Percentiles rank a stretch among this genome's conserved stretches.
phyloP scores from a whole-genome alignment of 2,329 filamentous ascomycete genomes.

The Sporothrix sp. region DNA sequence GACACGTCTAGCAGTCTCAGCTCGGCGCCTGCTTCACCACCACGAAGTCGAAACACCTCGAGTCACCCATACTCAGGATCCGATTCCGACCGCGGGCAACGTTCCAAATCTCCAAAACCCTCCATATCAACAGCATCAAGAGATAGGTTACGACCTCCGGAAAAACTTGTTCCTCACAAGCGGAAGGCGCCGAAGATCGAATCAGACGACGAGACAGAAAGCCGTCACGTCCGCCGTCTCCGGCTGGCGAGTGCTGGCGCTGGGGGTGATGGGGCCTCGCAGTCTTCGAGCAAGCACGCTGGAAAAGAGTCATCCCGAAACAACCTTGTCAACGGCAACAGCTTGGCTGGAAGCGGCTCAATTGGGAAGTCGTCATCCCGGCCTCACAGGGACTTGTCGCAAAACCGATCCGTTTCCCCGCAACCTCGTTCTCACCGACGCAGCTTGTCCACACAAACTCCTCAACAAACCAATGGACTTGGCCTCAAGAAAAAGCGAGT shows the following conservation, averaged over 20 bases:
- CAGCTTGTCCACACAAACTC: constrained; percentile 54
- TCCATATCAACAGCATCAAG: constrained; percentile 29
- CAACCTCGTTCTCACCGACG: constrained; percentile 49
- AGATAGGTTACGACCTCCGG: constrained; percentile 35
- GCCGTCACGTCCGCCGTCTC: constrained; percentile 44
- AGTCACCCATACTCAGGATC: constrained; percentile 38
- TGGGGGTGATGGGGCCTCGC: constrained; percentile 23
- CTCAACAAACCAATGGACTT: constrained; percentile 45
- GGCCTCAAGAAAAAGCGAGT: constrained; percentile 51
- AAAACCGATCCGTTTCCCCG: constrained; percentile 50
- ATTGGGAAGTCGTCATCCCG: constrained; percentile 25
- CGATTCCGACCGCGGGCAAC: constrained; percentile 43
- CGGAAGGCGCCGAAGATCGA: constrained; percentile 44
- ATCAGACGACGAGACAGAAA: constrained; percentile 48
- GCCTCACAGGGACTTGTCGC: constrained; percentile 26
- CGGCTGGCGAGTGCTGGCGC: constrained; percentile 37
- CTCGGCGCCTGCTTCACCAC: constrained; percentile 48
- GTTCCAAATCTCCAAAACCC: constrained; percentile 32
- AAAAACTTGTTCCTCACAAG: constrained; percentile 40
- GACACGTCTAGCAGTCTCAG: constrained; percentile 48
- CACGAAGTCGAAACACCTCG: constrained; percentile 31
- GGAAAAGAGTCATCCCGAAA: constrained; percentile 15
- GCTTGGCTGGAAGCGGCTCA: constrained; percentile 12
- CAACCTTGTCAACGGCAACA: constrained; percentile 13
- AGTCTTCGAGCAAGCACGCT: neutral